Percentiles rank a stretch among this genome's conserved stretches.
phyloP scores from a whole-genome alignment of 768 basidiomycete species.

The Agrocybe praecox region DNA sequence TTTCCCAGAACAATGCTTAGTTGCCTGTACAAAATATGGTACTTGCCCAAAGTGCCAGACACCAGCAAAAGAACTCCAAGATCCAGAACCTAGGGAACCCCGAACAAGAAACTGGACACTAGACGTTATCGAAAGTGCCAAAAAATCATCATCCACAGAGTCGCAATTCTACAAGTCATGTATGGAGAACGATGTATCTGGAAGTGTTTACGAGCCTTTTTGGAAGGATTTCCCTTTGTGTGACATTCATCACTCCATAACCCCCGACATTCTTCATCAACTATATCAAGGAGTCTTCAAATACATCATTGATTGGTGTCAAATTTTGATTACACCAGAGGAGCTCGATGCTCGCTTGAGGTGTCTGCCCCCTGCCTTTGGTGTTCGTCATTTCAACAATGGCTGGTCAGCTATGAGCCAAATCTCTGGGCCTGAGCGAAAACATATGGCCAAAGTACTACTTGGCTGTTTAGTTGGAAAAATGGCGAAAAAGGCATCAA shows the following conservation, averaged over 20 bases:
- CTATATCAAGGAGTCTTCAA: conserved; percentile 18
- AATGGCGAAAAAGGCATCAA: too few species aligned
- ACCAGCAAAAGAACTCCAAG: too few species aligned
- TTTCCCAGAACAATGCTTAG: conserved; percentile 42
- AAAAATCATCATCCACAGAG: neutral
- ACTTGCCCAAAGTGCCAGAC: conserved; percentile 16
- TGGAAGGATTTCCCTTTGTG: conserved; percentile 13
- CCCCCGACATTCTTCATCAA: conserved; percentile 20
- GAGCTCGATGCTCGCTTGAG: conserved; percentile 21
- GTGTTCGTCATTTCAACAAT: too few species aligned
- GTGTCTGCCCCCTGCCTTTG: conserved; percentile 33
- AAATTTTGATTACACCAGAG: neutral
- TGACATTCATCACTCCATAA: conserved; percentile 16
- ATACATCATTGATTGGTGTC: conserved; percentile 11
- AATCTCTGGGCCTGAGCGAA: too few species aligned
- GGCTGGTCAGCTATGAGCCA: too few species aligned
- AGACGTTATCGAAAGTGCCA: conserved; percentile 2
- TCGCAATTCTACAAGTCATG: conserved; percentile 3
- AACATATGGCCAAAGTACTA: too few species aligned
- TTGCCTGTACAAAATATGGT: conserved; percentile 22
- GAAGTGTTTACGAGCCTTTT: conserved; percentile 12
- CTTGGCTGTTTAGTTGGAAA: too few species aligned
- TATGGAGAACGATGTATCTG: conserved; percentile 8
- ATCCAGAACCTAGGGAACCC: neutral
- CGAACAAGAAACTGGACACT: neutral